Percentiles rank a stretch among this genome's conserved stretches.
These are phyloP conservation scores for Saccharomycopsis fermentans DNA, from an alignment of 805 yeast species.

Conservation along the genomic window DNA sequence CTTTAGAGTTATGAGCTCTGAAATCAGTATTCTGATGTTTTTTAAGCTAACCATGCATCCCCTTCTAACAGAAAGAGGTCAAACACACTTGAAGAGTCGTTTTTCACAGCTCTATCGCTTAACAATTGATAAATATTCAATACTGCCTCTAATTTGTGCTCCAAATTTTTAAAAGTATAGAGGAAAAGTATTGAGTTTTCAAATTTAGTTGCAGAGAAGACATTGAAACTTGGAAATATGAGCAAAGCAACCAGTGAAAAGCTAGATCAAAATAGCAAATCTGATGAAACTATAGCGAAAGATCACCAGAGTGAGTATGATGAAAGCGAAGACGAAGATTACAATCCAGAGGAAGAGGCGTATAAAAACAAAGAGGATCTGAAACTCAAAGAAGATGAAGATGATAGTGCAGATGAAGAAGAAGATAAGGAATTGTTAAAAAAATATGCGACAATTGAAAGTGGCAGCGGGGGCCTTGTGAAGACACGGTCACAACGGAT, in stretches of 20 bases:
- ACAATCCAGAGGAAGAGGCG: neutral
- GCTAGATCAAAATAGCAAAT: neutral
- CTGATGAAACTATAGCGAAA: neutral
- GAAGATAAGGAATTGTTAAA: conserved; percentile 19
- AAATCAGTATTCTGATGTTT: neutral
- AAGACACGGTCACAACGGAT: conserved; percentile 58
- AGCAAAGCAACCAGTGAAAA: neutral
- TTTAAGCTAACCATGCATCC: no score
- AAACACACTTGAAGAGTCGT: neutral
- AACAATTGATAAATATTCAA: no score
- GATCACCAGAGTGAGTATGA: conserved; percentile 1
- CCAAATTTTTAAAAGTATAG: no score
- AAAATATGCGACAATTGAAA: conserved; percentile 45
- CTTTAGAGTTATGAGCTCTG: neutral
- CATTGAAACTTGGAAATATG: neutral
- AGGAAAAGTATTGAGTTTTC: no score
- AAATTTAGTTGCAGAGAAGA: no score
- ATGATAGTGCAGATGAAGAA: conserved; percentile 16
- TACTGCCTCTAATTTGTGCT: no score
- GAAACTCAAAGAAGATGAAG: neutral
- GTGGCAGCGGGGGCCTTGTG: conserved; percentile 50
- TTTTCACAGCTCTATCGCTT: no score
- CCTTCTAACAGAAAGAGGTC: no score
- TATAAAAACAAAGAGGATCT: neutral
- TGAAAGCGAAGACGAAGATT: conserved; percentile 4